A percentile compares a stretch with the other conserved stretches of the same genome.
Evolutionary conservation across 352 stramenopile genomes (phyloP).

Genomic region (Plasmopara muralis): DNA sequence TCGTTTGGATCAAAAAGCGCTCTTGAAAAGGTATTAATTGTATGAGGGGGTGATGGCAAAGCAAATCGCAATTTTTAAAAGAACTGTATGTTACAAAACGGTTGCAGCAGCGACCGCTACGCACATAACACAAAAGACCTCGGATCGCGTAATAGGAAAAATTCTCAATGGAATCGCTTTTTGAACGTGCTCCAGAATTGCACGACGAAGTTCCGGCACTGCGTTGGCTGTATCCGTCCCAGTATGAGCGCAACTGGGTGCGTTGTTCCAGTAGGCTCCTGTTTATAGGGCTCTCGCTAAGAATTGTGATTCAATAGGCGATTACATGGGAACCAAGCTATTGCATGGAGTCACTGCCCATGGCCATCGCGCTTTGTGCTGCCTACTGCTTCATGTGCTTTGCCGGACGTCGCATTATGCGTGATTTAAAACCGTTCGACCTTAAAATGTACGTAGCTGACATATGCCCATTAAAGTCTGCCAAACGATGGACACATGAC

Average conservation of each 20-base stretch:
- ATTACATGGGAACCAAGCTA: conserved; percentile 65
- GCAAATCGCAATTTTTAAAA: no score
- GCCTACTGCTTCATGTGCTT: conserved; percentile 77
- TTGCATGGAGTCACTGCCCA: conserved; percentile 54
- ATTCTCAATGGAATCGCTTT: conserved; percentile 21
- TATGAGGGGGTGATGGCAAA: no score
- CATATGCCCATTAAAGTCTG: conserved; percentile 11
- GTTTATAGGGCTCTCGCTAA: conserved; percentile 5
- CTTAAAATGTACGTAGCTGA: conserved; percentile 51
- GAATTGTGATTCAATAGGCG: conserved; percentile 20
- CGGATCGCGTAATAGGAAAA: conserved; percentile 8
- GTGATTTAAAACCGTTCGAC: conserved; percentile 70
- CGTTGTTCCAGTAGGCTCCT: conserved; percentile 5
- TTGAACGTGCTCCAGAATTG: conserved; percentile 23
- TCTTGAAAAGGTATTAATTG: no score
- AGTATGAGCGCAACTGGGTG: conserved; percentile 74
- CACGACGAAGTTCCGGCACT: conserved; percentile 48
- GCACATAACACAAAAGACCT: conserved; percentile 26
- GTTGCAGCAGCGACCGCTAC: conserved; percentile 19
- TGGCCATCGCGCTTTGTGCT: conserved; percentile 53
- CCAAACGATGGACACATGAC: conserved; percentile 6
- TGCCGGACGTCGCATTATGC: conserved; percentile 67
- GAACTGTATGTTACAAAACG: conserved; percentile 2
- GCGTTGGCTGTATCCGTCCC: conserved; percentile 52
- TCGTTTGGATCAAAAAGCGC: no score